Conservation (phyloP, 192 early-diverging fungal species). For the Coemansia aciculifera region DNA sequence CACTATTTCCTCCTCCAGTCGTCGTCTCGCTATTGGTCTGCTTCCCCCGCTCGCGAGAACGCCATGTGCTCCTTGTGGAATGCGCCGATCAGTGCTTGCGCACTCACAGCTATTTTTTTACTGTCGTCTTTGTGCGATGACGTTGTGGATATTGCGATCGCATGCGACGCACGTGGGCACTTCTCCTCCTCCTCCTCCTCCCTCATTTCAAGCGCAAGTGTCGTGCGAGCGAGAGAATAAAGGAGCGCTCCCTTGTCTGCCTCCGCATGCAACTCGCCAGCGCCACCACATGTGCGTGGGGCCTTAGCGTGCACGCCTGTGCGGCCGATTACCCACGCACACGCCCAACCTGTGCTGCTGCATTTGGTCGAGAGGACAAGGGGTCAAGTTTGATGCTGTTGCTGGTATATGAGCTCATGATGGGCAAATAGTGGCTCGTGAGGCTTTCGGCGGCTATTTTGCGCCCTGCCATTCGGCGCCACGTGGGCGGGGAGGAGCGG, state of each 20-base stretch:
- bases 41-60: not conserved
- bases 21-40: not conserved
- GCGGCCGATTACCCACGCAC: conserved; percentile 11
- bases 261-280: conserved; percentile 7
- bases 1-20: not conserved
- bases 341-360: conserved; percentile 5
- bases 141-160: conserved; percentile 8
- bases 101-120: not conserved
- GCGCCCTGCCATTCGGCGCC: conserved; percentile 9
- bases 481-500: not conserved
- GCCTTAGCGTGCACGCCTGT: not conserved
- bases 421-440: conserved; percentile 5
- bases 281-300: not conserved
- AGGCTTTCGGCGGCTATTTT: conserved; percentile 9
- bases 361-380: conserved; percentile 10
- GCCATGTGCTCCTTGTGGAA: not conserved
- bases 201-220: not conserved
- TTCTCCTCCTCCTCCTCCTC: too few relatives aligned
- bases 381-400: not conserved
- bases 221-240: not conserved
- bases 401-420: conserved; percentile 1
- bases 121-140: not conserved
- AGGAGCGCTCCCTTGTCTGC: not conserved
- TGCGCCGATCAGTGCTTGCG: not conserved
- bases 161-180: not conserved